phyloP scores from a whole-genome alignment of 345 rosid genomes.

The Ceriops tagal region DNA sequence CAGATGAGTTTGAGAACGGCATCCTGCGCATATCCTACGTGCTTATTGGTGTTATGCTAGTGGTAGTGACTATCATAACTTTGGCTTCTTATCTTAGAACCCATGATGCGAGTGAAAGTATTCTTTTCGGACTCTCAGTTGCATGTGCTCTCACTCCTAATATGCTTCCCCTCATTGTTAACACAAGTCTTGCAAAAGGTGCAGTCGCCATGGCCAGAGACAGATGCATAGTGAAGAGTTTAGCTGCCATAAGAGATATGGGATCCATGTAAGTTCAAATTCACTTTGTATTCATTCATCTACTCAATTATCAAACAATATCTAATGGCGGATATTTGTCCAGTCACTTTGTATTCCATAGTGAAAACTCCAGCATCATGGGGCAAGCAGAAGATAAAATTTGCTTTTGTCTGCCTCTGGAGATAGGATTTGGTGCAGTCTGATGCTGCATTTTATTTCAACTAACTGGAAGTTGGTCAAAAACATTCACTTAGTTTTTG shows the following conservation, averaged over 20 bases:
- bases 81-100: constrained; percentile 35
- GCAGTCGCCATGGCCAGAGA: constrained; percentile 79
- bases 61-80: constrained; percentile 46
- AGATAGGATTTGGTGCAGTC: too few species aligned
- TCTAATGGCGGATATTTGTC: too few species aligned
- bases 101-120: constrained; percentile 35
- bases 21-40: constrained; percentile 51
- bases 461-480: neutral
- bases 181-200: constrained; percentile 72
- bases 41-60: constrained; percentile 55
- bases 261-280: constrained; percentile 63
- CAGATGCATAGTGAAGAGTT: constrained; percentile 66
- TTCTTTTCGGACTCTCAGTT: constrained; percentile 60
- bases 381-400: too few species aligned
- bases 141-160: constrained; percentile 75
- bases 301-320: too few species aligned
- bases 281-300: neutral
- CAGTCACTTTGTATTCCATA: too few species aligned
- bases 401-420: too few species aligned
- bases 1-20: constrained; percentile 54
- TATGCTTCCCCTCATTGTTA: constrained; percentile 70
- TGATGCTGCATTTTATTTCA: too few species aligned
- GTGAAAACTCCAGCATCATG: too few species aligned
- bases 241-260: constrained; percentile 57
- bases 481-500: neutral